Evolutionary conservation across 2,329 filamentous ascomycete genomes (phyloP).

Genomic region (Metarhizium humberi): DNA sequence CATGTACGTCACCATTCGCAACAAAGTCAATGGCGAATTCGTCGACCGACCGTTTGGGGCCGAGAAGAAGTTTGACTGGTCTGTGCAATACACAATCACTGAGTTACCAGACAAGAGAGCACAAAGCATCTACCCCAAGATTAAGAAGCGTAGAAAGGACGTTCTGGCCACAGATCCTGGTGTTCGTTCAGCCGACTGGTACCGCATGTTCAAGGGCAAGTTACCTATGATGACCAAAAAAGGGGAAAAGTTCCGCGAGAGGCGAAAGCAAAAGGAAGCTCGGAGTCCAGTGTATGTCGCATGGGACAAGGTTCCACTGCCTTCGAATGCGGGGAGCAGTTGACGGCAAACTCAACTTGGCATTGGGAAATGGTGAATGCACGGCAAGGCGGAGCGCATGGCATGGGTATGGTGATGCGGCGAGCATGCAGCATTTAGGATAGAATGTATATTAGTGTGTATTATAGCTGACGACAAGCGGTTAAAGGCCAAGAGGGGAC

Average conservation of each 20-base stretch:
- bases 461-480: not conserved
- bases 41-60: conserved; percentile 50
- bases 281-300: conserved; percentile 36
- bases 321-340: not conserved
- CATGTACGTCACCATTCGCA: conserved; percentile 63
- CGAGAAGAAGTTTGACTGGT: conserved; percentile 44
- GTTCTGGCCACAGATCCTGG: conserved; percentile 32
- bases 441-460: conserved; percentile 1
- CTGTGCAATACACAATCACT: conserved; percentile 66
- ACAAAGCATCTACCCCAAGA: conserved; percentile 42
- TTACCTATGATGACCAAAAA: conserved; percentile 32
- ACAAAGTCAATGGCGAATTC: conserved; percentile 57
- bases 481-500: not conserved
- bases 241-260: conserved; percentile 50
- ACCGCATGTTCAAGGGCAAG: conserved; percentile 34
- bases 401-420: not conserved
- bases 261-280: conserved; percentile 43
- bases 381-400: not conserved
- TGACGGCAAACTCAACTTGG: not conserved
- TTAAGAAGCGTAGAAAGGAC: conserved; percentile 46
- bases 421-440: not conserved
- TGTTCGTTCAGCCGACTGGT: conserved; percentile 32
- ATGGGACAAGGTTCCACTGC: conserved; percentile 26
- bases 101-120: conserved; percentile 44
- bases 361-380: conserved; percentile 4